Conservation (phyloP, 2,329 filamentous ascomycete species). For the Aspergillus sp. region DNA sequence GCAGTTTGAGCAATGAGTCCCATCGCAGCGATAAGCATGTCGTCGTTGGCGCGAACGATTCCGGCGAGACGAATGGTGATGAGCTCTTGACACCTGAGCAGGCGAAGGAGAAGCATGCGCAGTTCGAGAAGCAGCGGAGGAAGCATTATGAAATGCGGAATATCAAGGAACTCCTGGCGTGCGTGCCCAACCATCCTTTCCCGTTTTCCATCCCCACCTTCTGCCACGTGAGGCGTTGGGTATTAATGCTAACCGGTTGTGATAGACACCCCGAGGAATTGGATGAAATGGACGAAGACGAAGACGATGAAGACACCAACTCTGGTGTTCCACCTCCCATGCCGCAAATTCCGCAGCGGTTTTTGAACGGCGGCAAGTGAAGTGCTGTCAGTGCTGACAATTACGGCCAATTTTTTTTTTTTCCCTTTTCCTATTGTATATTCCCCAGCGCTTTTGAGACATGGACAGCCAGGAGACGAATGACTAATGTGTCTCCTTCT, state of each 20-base stretch:
- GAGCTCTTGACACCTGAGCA: slow-evolving; percentile 63
- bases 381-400: neutral
- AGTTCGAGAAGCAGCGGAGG: slow-evolving; percentile 89
- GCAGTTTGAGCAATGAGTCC: slow-evolving; percentile 42
- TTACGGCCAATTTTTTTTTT: neutral
- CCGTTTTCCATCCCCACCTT: neutral
- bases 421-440: slow-evolving; percentile 18
- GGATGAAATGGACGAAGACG: slow-evolving; percentile 61
- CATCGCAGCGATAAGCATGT: slow-evolving; percentile 69
- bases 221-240: neutral
- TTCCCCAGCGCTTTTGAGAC: slow-evolving; percentile 21
- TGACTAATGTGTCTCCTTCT: neutral
- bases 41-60: slow-evolving; percentile 63
- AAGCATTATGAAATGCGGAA: slow-evolving; percentile 99
- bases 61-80: slow-evolving; percentile 39
- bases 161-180: slow-evolving; percentile 84
- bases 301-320: slow-evolving; percentile 44
- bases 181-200: slow-evolving; percentile 28
- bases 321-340: slow-evolving; percentile 28
- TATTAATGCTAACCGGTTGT: neutral
- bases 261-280: slow-evolving; percentile 62
- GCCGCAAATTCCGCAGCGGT: slow-evolving; percentile 33
- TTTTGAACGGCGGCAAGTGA: slow-evolving; percentile 26
- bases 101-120: slow-evolving; percentile 84
- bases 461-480: slow-evolving; percentile 2